A percentile compares a stretch with the other conserved stretches of the same genome.
Conservation (phyloP, 306 rosid genomes). For the Abrus precatorius region DNA sequence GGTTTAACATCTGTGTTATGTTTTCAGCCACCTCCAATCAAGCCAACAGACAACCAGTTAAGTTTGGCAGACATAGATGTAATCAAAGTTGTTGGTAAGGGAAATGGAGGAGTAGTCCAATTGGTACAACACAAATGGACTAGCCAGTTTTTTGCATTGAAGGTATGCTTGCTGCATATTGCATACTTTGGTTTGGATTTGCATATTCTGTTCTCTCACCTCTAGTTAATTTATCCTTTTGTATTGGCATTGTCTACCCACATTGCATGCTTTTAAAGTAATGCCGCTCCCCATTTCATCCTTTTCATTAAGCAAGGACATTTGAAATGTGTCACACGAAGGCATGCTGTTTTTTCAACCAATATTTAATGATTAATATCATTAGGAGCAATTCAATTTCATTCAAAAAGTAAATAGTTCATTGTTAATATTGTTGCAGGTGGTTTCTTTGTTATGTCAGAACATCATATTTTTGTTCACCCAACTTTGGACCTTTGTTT, state of each 20-base stretch:
- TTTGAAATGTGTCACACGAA: slow-evolving; percentile 7
- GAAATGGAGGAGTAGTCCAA: slow-evolving; percentile 93
- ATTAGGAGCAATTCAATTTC: background rate
- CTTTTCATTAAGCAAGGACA: slow-evolving; percentile 31
- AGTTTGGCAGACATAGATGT: slow-evolving; percentile 74
- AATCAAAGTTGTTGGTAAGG: slow-evolving; percentile 94
- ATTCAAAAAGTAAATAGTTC: background rate
- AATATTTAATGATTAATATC: slow-evolving; percentile 23
- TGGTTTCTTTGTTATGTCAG: slow-evolving; percentile 14
- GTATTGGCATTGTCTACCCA: slow-evolving; percentile 13
- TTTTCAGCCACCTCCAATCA: slow-evolving; percentile 92
- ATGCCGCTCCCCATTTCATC: background rate
- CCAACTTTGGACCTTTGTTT: slow-evolving; percentile 7
- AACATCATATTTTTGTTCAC: slow-evolving; percentile 25
- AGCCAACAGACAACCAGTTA: slow-evolving; percentile 82
- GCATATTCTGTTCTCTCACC: slow-evolving; percentile 11
- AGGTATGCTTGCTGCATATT: slow-evolving; percentile 64
- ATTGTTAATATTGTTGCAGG: slow-evolving; percentile 31
- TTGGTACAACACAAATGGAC: slow-evolving; percentile 99
- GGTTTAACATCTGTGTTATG: slow-evolving; percentile 45
- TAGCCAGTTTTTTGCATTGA: slow-evolving; percentile 92
- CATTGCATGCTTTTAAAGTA: slow-evolving; percentile 17
- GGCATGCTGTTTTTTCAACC: background rate
- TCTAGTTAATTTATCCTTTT: slow-evolving; percentile 9
- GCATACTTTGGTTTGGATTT: slow-evolving; percentile 17